A percentile compares a stretch with the other conserved stretches of the same genome.
These are phyloP conservation scores for Saccharomyces hybrid DNA, from an alignment of 1,139 yeast species.

Conservation along the genomic window DNA sequence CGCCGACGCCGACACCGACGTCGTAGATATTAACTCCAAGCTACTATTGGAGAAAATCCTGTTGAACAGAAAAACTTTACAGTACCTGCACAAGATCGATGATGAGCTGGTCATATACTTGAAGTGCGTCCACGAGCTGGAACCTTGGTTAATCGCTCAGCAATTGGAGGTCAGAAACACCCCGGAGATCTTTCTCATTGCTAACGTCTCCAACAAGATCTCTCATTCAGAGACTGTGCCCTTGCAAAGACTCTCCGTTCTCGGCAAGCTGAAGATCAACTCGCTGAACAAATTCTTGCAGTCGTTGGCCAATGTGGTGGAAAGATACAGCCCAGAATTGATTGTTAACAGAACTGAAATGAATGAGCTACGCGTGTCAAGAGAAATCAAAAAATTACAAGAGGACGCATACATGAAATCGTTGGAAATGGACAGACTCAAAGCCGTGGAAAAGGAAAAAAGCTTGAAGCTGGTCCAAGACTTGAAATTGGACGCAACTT, in stretches of 20 bases:
- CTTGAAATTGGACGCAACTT: conserved; percentile 4
- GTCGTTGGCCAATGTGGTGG: conserved; percentile 26
- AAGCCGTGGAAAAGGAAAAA: conserved; percentile 21
- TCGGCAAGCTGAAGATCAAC: conserved; percentile 27
- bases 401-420: conserved; percentile 36
- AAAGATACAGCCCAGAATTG: conserved; percentile 33
- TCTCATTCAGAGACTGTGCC: conserved; percentile 24
- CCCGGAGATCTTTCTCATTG: conserved; percentile 33
- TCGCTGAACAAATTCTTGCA: conserved; percentile 27
- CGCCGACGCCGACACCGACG: neutral
- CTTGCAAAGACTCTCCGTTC: conserved; percentile 30
- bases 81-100: conserved; percentile 19
- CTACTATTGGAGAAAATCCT: conserved; percentile 29
- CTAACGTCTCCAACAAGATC: conserved; percentile 31
- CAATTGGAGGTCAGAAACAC: conserved; percentile 25
- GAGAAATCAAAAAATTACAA: conserved; percentile 34
- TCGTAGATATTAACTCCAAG: conserved; percentile 20
- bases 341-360: conserved; percentile 32
- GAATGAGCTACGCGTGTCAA: conserved; percentile 32
- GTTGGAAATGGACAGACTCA: conserved; percentile 29
- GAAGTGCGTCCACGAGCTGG: conserved; percentile 30
- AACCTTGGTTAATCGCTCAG: conserved; percentile 32
- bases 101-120: conserved; percentile 29
- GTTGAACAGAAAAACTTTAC: conserved; percentile 22
- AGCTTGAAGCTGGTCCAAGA: conserved; percentile 12